These are phyloP conservation scores for Naganishia sp. DNA, from an alignment of 1,284 basidiomycete genomes.

Conservation along the genomic window DNA sequence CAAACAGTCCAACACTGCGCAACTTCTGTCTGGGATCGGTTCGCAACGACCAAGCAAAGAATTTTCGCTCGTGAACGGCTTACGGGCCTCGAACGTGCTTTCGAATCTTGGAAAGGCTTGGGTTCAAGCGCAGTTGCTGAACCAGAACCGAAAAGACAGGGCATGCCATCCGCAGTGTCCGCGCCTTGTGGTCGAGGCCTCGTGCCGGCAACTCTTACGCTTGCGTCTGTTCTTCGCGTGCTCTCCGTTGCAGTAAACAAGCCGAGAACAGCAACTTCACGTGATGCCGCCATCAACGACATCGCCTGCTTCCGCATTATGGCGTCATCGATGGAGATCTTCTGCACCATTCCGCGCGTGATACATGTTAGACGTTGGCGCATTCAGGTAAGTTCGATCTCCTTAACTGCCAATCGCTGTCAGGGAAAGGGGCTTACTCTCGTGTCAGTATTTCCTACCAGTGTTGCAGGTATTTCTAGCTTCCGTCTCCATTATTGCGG, in stretches of 20 bases:
- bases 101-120: slow-evolving; percentile 21
- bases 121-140: neutral
- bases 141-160: too few relatives aligned
- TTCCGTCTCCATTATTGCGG: neutral
- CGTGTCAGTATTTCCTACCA: neutral
- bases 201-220: neutral
- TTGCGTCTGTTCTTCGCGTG: slow-evolving; percentile 9
- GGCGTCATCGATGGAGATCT: slow-evolving; percentile 2
- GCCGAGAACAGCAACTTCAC: neutral
- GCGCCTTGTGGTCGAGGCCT: too few relatives aligned
- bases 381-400: neutral
- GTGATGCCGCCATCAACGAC: neutral
- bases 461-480: slow-evolving; percentile 1
- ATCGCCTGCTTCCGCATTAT: slow-evolving; percentile 3
- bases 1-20: neutral
- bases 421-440: neutral
- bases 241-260: slow-evolving; percentile 7
- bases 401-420: neutral
- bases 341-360: neutral
- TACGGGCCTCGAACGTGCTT: slow-evolving; percentile 23
- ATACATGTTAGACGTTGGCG: neutral
- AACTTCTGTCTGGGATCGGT: slow-evolving; percentile 12
- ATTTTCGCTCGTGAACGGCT: slow-evolving; percentile 12
- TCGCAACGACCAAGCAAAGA: slow-evolving; percentile 12
- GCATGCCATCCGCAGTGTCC: too few relatives aligned